Conservation (phyloP, 106 monocot species). For the Triglochin maritima region DNA sequence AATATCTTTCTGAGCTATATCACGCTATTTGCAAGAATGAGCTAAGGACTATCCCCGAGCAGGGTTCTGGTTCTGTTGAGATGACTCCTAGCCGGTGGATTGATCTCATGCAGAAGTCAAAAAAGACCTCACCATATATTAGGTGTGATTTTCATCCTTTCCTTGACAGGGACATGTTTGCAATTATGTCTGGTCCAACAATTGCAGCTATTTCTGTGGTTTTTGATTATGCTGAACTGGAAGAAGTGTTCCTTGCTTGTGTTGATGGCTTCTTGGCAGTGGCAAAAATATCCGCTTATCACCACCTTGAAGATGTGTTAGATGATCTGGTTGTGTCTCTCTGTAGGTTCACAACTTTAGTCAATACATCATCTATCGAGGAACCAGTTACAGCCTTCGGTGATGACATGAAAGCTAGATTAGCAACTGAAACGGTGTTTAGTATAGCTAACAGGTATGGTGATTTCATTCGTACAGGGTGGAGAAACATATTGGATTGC, state of each 20-base stretch:
- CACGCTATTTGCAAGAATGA: slow-evolving; percentile 23
- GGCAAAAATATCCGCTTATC: slow-evolving; percentile 22
- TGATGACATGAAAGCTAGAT: slow-evolving; percentile 19
- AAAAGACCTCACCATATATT: slow-evolving; percentile 12
- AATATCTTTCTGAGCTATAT: slow-evolving; percentile 19
- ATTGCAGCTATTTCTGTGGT: slow-evolving; percentile 27
- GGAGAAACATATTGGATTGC: slow-evolving; percentile 25
- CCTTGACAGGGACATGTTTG: slow-evolving; percentile 23
- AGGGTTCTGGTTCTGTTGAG: slow-evolving; percentile 9
- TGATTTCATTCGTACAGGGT: slow-evolving; percentile 20
- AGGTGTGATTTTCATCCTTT: slow-evolving; percentile 5
- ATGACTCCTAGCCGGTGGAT: slow-evolving; percentile 27
- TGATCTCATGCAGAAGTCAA: slow-evolving; percentile 19
- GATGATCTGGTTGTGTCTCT: slow-evolving; percentile 21
- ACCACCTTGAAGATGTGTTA: slow-evolving; percentile 22
- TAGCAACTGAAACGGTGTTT: slow-evolving; percentile 22
- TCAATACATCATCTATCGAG: slow-evolving; percentile 10
- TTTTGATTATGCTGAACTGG: slow-evolving; percentile 22
- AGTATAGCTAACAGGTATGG: slow-evolving; percentile 19
- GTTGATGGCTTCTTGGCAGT: slow-evolving; percentile 17
- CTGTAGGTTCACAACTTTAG: slow-evolving; percentile 19
- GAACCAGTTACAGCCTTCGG: slow-evolving; percentile 22
- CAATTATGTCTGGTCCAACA: slow-evolving; percentile 23
- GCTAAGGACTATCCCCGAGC: slow-evolving; percentile 19
- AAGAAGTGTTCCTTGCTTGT: slow-evolving; percentile 14